phyloP scores from a whole-genome alignment of 768 basidiomycete species.

The Scleroderma bovista region DNA sequence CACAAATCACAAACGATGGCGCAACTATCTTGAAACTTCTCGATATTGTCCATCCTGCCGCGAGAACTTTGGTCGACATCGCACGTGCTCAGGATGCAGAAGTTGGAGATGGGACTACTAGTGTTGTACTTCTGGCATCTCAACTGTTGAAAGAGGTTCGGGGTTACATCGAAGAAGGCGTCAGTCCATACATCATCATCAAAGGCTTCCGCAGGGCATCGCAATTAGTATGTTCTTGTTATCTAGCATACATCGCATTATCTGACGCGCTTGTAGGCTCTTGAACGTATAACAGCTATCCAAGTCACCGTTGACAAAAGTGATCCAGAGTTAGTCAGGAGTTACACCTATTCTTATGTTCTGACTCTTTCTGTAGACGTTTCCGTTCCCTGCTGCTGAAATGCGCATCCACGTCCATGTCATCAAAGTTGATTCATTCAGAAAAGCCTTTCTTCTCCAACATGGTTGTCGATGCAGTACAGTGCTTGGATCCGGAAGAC shows the following conservation, averaged over 20 bases:
- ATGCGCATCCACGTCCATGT: conserved; percentile 99
- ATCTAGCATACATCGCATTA: conserved; percentile 5
- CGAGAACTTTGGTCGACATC: conserved; percentile 96
- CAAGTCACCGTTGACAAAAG: conserved; percentile 88
- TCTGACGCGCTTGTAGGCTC: conserved; percentile 46
- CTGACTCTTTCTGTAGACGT: conserved; percentile 43
- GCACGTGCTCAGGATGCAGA: conserved; percentile 98
- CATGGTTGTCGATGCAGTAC: conserved; percentile 98
- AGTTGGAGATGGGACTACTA: conserved; percentile 97
- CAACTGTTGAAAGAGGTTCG: conserved; percentile 92
- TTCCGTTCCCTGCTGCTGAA: conserved; percentile 94
- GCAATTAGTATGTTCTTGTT: conserved; percentile 58
- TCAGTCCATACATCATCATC: conserved; percentile 96
- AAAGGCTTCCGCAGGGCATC: conserved; percentile 90
- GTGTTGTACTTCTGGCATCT: conserved; percentile 89
- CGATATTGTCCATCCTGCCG: conserved; percentile 97
- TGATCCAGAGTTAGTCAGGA: conserved; percentile 72
- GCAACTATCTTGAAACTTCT: conserved; percentile 97
- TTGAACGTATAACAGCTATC: conserved; percentile 81
- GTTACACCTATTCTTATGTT: conserved; percentile 1
- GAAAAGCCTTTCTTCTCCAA: conserved; percentile 98
- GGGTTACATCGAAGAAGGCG: conserved; percentile 91
- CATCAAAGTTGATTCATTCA: conserved; percentile 97
- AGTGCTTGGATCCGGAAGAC: conserved; percentile 86
- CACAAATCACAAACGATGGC: conserved; percentile 99